These are phyloP conservation scores for Pleomassaria siparia DNA, from an alignment of 2,329 filamentous ascomycete genomes.

Conservation along the genomic window DNA sequence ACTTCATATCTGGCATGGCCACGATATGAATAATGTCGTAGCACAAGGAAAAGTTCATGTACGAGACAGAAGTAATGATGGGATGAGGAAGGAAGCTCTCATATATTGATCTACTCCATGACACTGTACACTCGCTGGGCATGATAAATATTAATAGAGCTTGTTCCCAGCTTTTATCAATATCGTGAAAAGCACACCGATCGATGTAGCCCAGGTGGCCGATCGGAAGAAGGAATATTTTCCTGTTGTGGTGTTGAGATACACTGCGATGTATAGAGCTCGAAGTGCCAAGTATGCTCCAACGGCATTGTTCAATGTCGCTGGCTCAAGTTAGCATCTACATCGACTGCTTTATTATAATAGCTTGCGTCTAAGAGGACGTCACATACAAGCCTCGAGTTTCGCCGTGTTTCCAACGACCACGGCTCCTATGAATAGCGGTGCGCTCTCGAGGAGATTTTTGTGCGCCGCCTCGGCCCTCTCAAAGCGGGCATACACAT, in stretches of 20 bases:
- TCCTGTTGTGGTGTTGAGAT: constrained; percentile 21
- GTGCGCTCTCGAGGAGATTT: constrained; percentile 51
- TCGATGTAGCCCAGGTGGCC: constrained; percentile 15
- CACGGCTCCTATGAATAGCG: constrained; percentile 48
- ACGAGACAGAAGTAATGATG: no score
- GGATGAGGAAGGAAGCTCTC: no score
- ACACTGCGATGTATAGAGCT: constrained; percentile 22
- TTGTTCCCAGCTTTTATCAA: constrained; percentile 26
- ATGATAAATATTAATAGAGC: constrained; percentile 7
- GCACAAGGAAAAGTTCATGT: no score
- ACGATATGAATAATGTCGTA: no score
- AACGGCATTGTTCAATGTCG: constrained; percentile 20
- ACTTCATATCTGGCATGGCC: no score
- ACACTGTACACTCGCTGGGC: no score
- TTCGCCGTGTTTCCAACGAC: constrained; percentile 45
- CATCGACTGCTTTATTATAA: neutral
- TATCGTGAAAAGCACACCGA: constrained; percentile 15
- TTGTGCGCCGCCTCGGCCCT: constrained; percentile 48
- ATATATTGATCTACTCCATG: no score
- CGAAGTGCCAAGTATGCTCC: constrained; percentile 20
- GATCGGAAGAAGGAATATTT: constrained; percentile 20
- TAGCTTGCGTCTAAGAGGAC: no score
- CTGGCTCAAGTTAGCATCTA: constrained; percentile 11
- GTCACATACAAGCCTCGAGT: constrained; percentile 20
- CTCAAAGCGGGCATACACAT: constrained; percentile 44